Conservation (phyloP, 495 filamentous ascomycete genomes). For the Astrothelium macrocarpum region DNA sequence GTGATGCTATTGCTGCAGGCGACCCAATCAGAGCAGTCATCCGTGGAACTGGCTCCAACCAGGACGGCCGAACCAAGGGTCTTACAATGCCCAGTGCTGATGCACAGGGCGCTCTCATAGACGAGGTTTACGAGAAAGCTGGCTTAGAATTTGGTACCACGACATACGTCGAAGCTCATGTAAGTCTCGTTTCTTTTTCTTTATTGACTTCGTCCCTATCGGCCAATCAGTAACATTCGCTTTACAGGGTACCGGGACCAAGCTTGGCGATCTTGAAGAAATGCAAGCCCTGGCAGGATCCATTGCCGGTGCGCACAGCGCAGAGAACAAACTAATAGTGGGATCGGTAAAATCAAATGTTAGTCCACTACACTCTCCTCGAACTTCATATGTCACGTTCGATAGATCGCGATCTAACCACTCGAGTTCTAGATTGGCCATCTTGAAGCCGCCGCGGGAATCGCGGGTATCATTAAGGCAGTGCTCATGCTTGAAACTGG, state of each 20-base stretch:
- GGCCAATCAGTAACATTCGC: no score
- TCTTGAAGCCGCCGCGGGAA: constrained; percentile 46
- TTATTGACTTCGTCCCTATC: no score
- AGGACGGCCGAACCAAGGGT: constrained; percentile 11
- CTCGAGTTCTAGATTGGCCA: constrained; percentile 28
- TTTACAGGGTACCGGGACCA: no score
- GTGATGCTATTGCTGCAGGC: constrained; percentile 28
- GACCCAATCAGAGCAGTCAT: constrained; percentile 31
- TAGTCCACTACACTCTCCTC: no score
- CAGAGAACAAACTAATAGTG: neutral
- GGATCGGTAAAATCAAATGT: constrained; percentile 3
- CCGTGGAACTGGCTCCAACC: constrained; percentile 10
- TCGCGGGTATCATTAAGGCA: constrained; percentile 50
- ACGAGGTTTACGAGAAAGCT: constrained; percentile 6
- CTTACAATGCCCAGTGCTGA: constrained; percentile 6
- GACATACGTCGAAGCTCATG: constrained; percentile 8
- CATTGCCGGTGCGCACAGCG: no score
- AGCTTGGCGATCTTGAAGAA: no score
- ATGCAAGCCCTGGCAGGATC: no score
- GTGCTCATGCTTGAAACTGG: constrained; percentile 49
- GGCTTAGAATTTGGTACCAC: constrained; percentile 15
- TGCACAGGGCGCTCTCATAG: constrained; percentile 9
- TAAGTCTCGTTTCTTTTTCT: no score
- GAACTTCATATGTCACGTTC: no score
- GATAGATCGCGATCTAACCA: neutral